phyloP scores from a whole-genome alignment of 2,329 filamentous ascomycete species.

The Penicillium sp. region DNA sequence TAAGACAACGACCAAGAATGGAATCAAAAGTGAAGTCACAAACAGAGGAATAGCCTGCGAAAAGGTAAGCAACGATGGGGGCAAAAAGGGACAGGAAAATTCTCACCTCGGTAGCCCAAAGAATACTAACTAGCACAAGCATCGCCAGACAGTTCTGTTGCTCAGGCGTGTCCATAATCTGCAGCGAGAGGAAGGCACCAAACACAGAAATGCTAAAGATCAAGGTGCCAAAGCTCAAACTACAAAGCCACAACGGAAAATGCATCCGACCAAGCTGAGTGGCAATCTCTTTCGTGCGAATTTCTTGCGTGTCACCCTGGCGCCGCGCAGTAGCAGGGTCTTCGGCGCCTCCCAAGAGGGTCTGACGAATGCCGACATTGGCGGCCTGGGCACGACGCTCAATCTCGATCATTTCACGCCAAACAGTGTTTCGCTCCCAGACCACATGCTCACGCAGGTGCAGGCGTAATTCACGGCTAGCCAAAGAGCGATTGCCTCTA shows the following conservation, averaged over 20 bases:
- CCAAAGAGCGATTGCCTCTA: slow-evolving; percentile 68
- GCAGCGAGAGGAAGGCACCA: slow-evolving; percentile 65
- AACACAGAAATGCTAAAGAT: slow-evolving; percentile 69
- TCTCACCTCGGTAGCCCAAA: slow-evolving; percentile 91
- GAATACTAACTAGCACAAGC: slow-evolving; percentile 83
- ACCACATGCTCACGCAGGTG: slow-evolving; percentile 95
- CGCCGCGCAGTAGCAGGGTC: slow-evolving; percentile 64
- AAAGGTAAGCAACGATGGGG: slow-evolving; percentile 5
- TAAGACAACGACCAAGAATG: slow-evolving; percentile 84
- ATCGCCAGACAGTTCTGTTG: slow-evolving; percentile 95
- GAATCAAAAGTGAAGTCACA: slow-evolving; percentile 88
- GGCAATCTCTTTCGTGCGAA: slow-evolving; percentile 61
- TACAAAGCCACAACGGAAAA: slow-evolving; percentile 78
- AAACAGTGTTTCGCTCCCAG: slow-evolving; percentile 98
- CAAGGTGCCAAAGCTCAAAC: slow-evolving; percentile 72
- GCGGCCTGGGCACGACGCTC: slow-evolving; percentile 93
- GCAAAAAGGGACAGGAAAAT: background rate
- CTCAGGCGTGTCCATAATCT: slow-evolving; percentile 79
- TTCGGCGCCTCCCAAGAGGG: slow-evolving; percentile 70
- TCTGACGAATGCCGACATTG: slow-evolving; percentile 72
- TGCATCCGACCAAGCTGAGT: slow-evolving; percentile 76
- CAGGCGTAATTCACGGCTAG: slow-evolving; percentile 78
- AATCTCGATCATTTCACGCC: slow-evolving; percentile 98
- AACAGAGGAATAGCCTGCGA: slow-evolving; percentile 85
- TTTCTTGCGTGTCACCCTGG: slow-evolving; percentile 76